Base-by-base conservation (phyloP, 306 rosid species). In the Prosopis cineraria region DNA sequence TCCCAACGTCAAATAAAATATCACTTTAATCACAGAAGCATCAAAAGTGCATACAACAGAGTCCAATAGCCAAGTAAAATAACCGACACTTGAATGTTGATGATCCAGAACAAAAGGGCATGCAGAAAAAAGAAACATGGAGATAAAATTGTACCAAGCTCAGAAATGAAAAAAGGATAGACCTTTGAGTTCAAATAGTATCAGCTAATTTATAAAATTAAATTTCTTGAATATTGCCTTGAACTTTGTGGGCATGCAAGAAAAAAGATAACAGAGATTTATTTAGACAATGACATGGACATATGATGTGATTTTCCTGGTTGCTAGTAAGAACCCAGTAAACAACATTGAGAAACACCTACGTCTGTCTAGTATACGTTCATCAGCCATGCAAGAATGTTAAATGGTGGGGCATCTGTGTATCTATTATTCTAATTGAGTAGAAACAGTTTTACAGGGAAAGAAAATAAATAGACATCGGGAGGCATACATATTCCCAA, bases 1-100 rank as follows among this genome's bases (percentile, higher is more conserved):
- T 53, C 63, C 31, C 25, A 36, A 1, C 70, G 39, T 64, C 43
- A 40, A 59, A n/a, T n/a, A 5, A 48, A 30, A 29, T 39, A 19
- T 76, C 7, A 52, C 59, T 8, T 70, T 50, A 41, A 45, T 40
- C 68, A 76, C 47, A 39, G 36, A 43, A 2, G 31, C 44, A 41
- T 45, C 68, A 39, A 73, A 68, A 80, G 30, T 43, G 70, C 34
- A 64, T 33, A 40, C 10, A 24, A 29, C 1, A 9, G 17, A 3
- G 19, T 36, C 27, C 77, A 22, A 22, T 75, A 39, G 33, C 43
- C 40, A 76, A 62, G 72, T 9, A 29, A 63, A 63, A 29, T 40
- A 53, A 29, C 6, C 33, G 14, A n/a, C 20, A n/a, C 31, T 36
- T 9, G 10, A 37, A 13, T 22, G 22, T 37, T 65, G 10, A 33